These are phyloP conservation scores for Cytospora mali DNA, from an alignment of 2,329 filamentous ascomycete genomes.

Conservation along the genomic window DNA sequence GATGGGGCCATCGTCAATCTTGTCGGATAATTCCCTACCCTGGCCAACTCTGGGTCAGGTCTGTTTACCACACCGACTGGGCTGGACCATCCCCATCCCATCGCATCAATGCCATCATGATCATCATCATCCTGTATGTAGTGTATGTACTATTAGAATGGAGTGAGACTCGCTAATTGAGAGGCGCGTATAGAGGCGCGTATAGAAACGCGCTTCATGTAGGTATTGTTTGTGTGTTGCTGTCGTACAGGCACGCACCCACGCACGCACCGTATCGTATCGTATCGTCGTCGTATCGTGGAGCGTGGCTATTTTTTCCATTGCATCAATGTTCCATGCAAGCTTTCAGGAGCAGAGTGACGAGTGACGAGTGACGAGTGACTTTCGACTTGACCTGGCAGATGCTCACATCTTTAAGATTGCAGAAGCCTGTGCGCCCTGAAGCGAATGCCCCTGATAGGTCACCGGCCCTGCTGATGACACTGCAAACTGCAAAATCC, in stretches of 20 bases:
- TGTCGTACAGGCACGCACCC: background rate
- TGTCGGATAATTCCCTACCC: background rate
- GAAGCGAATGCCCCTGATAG: background rate
- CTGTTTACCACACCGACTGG: background rate
- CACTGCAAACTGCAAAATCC: too few relatives aligned
- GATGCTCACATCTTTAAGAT: background rate
- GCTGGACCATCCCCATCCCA: background rate
- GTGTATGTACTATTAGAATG: background rate
- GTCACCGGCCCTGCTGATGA: background rate
- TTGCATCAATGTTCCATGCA: background rate
- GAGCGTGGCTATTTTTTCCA: too few relatives aligned
- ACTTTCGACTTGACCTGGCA: background rate
- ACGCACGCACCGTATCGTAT: too few relatives aligned
- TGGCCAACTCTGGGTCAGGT: background rate
- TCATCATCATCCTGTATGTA: background rate
- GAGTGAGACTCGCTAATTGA: too few relatives aligned
- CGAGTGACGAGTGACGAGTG: too few relatives aligned
- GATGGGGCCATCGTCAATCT: constrained; percentile 10
- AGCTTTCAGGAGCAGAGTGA: background rate
- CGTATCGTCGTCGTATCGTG: background rate
- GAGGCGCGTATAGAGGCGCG: background rate
- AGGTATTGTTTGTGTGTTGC: background rate
- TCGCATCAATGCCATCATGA: background rate
- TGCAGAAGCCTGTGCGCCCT: background rate
- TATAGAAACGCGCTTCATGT: background rate